Base-by-base conservation (phyloP, 2,329 filamentous ascomycete genomes). In the Penicillium sp. region DNA sequence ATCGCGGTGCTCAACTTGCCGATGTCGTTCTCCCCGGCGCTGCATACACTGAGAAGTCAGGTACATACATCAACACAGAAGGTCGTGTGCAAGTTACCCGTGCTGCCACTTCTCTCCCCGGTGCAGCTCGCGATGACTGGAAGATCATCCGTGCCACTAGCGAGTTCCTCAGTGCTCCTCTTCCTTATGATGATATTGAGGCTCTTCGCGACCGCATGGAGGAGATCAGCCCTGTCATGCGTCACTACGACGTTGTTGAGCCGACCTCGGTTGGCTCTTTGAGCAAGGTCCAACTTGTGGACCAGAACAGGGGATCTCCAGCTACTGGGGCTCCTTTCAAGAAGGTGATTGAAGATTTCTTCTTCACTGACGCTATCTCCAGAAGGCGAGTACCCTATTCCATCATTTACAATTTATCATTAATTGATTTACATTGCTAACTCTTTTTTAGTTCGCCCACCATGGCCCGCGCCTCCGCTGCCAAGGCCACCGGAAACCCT, bases 21-120 rank as follows among this genome's bases (percentile, higher is more conserved):
- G 93, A 99, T 69, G 85, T 99, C 55, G 84, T 99, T 64, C 89
- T 99, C 19, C 94, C 94, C 28, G 93, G 91, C 64, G 91, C 91
- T 48, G 91, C 94, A 12, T 99, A 97, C 80, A 97, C 93, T 25
- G 94, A 99, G 80, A 99, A 97, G 82, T 86, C 88, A 25, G 92
- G 87, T 57, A 99, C 94, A 42, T 99, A 96, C 71, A 85, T 99
- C 78, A 99, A 97, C 84, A 97, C 94, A 0, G 94, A 99, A 77
- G 94, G 94, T 54, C 90, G 94, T 67, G 91, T 94, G 22, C 94
- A 99, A 79, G 88, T 96, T 81, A 94, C 90, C 51, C 89, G 94
- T 63, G 88, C 90, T 45, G 94, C 94, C 30, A 95, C 91, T 36
- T 89, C 89, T 43, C 82, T 96, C 62, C 90, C 91, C 25, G 94